Percentiles rank a stretch among this genome's conserved stretches.
phyloP scores from a whole-genome alignment of 805 yeast genomes.

The Wickerhamiella hasegawae region DNA sequence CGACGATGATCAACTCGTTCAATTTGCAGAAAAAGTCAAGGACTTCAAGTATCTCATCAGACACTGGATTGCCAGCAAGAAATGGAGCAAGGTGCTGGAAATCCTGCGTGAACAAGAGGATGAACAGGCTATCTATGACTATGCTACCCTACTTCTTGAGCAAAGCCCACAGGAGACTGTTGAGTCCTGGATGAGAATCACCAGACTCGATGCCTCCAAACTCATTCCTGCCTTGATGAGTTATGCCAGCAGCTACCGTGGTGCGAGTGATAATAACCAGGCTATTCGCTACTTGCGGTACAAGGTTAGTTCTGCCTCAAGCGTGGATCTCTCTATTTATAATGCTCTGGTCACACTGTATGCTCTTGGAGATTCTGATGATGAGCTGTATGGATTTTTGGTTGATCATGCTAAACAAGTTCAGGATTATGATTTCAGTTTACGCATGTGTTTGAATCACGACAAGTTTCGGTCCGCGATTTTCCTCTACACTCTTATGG shows the following conservation, averaged over 20 bases:
- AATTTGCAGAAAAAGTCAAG: constrained; percentile 47
- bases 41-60: constrained; percentile 57
- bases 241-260: constrained; percentile 31
- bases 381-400: constrained; percentile 34
- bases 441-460: constrained; percentile 53
- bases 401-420: constrained; percentile 22
- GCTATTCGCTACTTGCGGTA: constrained; percentile 49
- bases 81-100: constrained; percentile 60
- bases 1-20: constrained; percentile 43
- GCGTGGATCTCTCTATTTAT: constrained; percentile 37
- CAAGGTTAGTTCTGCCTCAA: constrained; percentile 30
- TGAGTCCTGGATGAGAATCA: constrained; percentile 56
- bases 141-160: constrained; percentile 50
- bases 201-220: constrained; percentile 39
- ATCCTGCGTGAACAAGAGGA: constrained; percentile 31
- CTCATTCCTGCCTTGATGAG: constrained; percentile 63
- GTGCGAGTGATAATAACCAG: constrained; percentile 31
- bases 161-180: constrained; percentile 57
- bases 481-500: constrained; percentile 50
- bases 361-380: constrained; percentile 34
- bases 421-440: constrained; percentile 50
- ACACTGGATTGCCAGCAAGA: constrained; percentile 49
- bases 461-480: constrained; percentile 51
- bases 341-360: constrained; percentile 57
- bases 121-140: constrained; percentile 39